Evolutionary conservation across 257 asterid species (phyloP).

Genomic region (Jacaranda mimosifolia): DNA sequence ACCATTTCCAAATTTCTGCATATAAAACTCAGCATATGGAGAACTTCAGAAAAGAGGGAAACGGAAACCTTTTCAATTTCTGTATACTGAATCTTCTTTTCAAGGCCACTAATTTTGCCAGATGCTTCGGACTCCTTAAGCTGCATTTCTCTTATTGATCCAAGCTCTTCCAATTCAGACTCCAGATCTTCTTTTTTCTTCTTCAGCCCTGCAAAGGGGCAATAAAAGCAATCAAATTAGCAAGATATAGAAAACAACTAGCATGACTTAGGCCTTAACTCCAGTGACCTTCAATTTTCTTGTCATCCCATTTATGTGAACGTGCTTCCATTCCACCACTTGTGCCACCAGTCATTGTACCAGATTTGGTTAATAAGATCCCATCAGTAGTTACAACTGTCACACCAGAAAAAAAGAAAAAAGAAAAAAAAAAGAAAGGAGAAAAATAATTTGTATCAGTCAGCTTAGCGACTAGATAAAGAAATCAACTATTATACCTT

Average conservation of each 20-base stretch:
- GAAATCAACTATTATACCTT: slow-evolving; percentile 62
- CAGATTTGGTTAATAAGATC: slow-evolving; percentile 89
- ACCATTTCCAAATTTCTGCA: slow-evolving; percentile 6
- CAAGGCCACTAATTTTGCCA: slow-evolving; percentile 94
- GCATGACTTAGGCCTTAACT: slow-evolving; percentile 28
- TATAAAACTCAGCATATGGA: slow-evolving; percentile 17
- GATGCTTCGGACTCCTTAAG: slow-evolving; percentile 97
- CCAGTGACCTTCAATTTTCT: slow-evolving; percentile 78
- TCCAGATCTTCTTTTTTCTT: slow-evolving; percentile 85
- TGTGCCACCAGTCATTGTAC: slow-evolving; percentile 99
- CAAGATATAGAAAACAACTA: slow-evolving; percentile 20
- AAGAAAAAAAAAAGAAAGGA: slow-evolving; percentile 23
- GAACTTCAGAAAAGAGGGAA: slow-evolving; percentile 18
- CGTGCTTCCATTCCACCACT: slow-evolving; percentile 99
- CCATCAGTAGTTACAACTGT: slow-evolving; percentile 98
- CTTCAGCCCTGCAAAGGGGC: slow-evolving; percentile 71
- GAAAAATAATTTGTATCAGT: slow-evolving; percentile 17
- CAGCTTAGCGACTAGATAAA: slow-evolving; percentile 37
- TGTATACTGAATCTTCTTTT: slow-evolving; percentile 94
- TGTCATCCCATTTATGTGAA: slow-evolving; percentile 98
- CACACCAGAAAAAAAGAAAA: slow-evolving; percentile 19
- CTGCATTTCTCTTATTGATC: slow-evolving; percentile 97
- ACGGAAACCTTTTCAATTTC: slow-evolving; percentile 88
- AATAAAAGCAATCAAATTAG: slow-evolving; percentile 31
- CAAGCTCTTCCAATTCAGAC: slow-evolving; percentile 86